Conservation (phyloP, 768 basidiomycete genomes). For the Grammothele lineata region DNA sequence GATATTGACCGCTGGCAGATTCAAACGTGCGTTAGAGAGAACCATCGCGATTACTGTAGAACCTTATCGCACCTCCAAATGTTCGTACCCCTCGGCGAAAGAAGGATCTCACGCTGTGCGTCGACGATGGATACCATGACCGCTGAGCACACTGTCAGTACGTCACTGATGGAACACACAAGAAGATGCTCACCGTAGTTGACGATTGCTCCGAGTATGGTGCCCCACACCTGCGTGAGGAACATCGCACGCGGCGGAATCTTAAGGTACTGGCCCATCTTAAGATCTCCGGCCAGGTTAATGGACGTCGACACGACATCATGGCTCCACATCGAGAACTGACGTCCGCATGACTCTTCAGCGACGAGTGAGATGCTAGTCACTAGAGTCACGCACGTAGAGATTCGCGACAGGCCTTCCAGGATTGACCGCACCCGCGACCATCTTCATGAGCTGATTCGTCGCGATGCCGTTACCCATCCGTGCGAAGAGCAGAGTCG, state of each 20-base stretch:
- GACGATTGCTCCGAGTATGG: slow-evolving; percentile 44
- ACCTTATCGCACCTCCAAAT: slow-evolving; percentile 38
- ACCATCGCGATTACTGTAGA: background rate
- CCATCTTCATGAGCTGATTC: slow-evolving; percentile 62
- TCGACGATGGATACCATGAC: slow-evolving; percentile 56
- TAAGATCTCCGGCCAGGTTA: slow-evolving; percentile 49
- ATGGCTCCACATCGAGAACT: slow-evolving; percentile 71
- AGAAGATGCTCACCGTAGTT: slow-evolving; percentile 29
- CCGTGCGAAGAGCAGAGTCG: slow-evolving; percentile 50
- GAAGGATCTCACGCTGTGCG: slow-evolving; percentile 49
- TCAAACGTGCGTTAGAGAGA: background rate
- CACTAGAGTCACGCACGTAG: slow-evolving; percentile 43
- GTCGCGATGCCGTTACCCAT: slow-evolving; percentile 60
- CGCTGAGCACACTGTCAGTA: slow-evolving; percentile 30
- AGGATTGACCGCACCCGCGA: slow-evolving; percentile 54
- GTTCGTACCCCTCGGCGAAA: slow-evolving; percentile 51
- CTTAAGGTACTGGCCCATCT: slow-evolving; percentile 56
- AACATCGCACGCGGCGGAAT: slow-evolving; percentile 67
- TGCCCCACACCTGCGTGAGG: slow-evolving; percentile 61
- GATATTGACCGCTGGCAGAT: slow-evolving; percentile 38
- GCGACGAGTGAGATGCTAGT: no score
- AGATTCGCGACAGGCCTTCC: slow-evolving; percentile 67
- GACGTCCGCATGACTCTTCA: no score
- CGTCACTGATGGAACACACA: slow-evolving; percentile 4
- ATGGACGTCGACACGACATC: slow-evolving; percentile 55